A percentile compares a stretch with the other conserved stretches of the same genome.
Conservation (phyloP, 1,284 basidiomycete genomes). For the Ustilago vetiveriae region DNA sequence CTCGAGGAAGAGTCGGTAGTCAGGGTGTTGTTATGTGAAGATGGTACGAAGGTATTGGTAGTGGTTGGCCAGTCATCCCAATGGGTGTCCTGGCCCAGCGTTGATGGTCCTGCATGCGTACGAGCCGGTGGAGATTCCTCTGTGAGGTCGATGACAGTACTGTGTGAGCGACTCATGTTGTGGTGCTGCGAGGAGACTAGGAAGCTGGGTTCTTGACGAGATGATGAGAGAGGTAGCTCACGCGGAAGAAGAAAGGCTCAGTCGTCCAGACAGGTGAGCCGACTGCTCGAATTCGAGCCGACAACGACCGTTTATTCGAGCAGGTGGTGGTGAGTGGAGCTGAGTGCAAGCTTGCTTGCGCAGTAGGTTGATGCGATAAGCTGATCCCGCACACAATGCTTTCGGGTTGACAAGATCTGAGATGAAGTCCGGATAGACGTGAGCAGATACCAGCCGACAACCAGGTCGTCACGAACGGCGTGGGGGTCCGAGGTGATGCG, state of each 20-base stretch:
- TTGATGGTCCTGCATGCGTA: slow-evolving; percentile 3
- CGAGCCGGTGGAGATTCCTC: slow-evolving; percentile 49
- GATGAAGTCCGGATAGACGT: too few relatives aligned
- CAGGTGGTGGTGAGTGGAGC: too few relatives aligned
- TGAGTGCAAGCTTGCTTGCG: too few relatives aligned
- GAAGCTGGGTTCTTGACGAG: not conserved
- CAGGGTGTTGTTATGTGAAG: not conserved
- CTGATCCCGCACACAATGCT: too few relatives aligned
- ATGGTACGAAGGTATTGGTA: not conserved
- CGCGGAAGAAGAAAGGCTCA: slow-evolving; percentile 9
- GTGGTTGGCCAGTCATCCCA: slow-evolving; percentile 24
- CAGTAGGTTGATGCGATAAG: too few relatives aligned
- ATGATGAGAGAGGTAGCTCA: slow-evolving; percentile 2
- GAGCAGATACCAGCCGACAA: too few relatives aligned
- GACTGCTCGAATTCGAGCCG: too few relatives aligned
- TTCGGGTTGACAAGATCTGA: too few relatives aligned
- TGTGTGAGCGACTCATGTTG: slow-evolving; percentile 14
- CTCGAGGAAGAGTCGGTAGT: slow-evolving; percentile 1
- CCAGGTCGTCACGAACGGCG: too few relatives aligned
- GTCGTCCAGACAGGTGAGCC: too few relatives aligned
- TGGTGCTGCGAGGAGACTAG: not conserved
- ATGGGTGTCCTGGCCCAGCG: slow-evolving; percentile 11
- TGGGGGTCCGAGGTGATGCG: too few relatives aligned
- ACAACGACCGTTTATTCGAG: too few relatives aligned
- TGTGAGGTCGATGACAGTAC: slow-evolving; percentile 54